phyloP scores from a whole-genome alignment of 2,329 filamentous ascomycete species.

The Ophiosphaerella herpotricha region DNA sequence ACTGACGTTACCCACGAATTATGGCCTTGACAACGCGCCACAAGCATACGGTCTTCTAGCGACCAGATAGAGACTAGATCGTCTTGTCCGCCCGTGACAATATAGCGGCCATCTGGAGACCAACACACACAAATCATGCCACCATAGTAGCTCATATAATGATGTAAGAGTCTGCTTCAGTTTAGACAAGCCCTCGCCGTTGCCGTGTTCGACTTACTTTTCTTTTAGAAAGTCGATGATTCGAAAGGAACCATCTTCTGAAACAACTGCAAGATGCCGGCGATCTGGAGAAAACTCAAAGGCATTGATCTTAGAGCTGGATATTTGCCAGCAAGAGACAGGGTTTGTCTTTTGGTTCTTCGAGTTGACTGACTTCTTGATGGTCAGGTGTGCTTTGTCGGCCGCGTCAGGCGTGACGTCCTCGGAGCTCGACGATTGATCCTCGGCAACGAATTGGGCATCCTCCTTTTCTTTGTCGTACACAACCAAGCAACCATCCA shows the following conservation, averaged over 20 bases:
- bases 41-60: conserved; percentile 77
- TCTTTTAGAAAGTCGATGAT: conserved; percentile 93
- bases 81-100: conserved; percentile 93
- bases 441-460: conserved; percentile 74
- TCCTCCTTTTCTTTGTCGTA: conserved; percentile 99
- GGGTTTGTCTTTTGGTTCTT: conserved; percentile 93
- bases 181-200: neutral
- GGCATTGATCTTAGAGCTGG: conserved; percentile 86
- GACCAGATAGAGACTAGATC: conserved; percentile 97
- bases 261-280: conserved; percentile 83
- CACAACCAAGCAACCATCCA: conserved; percentile 87
- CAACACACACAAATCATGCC: conserved; percentile 92
- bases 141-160: conserved; percentile 92
- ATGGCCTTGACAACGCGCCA: conserved; percentile 92
- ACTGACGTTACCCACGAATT: conserved; percentile 94
- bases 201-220: conserved; percentile 61
- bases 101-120: conserved; percentile 96
- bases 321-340: conserved; percentile 88
- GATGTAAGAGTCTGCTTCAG: conserved; percentile 70
- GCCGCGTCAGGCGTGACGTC: conserved; percentile 38
- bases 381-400: conserved; percentile 59
- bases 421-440: conserved; percentile 41
- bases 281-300: conserved; percentile 92
- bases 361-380: conserved; percentile 91
- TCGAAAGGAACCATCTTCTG: conserved; percentile 86